phyloP scores from a whole-genome alignment of 306 rosid species.

The Arachis stenosperma region DNA sequence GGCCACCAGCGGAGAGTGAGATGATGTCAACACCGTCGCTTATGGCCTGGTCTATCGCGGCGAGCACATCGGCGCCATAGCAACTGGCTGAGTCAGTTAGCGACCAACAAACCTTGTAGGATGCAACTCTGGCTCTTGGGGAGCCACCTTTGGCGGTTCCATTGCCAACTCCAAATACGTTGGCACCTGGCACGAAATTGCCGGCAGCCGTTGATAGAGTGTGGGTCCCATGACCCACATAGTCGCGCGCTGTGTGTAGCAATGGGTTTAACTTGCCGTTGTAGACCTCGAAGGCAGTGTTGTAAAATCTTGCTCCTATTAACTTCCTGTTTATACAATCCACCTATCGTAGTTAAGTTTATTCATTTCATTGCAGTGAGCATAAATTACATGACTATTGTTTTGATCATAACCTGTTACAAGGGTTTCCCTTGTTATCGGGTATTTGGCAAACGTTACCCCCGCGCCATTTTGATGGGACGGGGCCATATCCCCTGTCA shows the following conservation, averaged over 20 bases:
- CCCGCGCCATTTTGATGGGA: slow-evolving; percentile 69
- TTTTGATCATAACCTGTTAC: slow-evolving; percentile 8
- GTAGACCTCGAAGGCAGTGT: slow-evolving; percentile 23
- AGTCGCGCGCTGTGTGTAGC: slow-evolving; percentile 41
- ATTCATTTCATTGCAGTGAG: too few relatives aligned
- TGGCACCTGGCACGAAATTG: slow-evolving; percentile 39
- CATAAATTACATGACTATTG: too few relatives aligned
- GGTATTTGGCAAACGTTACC: slow-evolving; percentile 39
- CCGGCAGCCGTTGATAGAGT: slow-evolving; percentile 72
- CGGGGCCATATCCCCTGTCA: slow-evolving; percentile 57
- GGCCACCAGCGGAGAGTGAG: slow-evolving; percentile 43
- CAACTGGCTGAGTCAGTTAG: slow-evolving; percentile 16
- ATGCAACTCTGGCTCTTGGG: slow-evolving; percentile 59
- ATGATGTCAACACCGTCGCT: slow-evolving; percentile 61
- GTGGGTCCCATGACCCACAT: slow-evolving; percentile 64
- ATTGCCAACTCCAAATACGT: slow-evolving; percentile 48
- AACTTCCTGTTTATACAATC: slow-evolving; percentile 49
- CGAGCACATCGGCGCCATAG: slow-evolving; percentile 51
- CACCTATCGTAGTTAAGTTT: too few relatives aligned
- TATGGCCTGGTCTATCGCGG: slow-evolving; percentile 59
- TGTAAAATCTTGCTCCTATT: slow-evolving; percentile 61
- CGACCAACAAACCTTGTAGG: slow-evolving; percentile 65
- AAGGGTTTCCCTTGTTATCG: slow-evolving; percentile 1
- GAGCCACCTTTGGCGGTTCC: slow-evolving; percentile 83
- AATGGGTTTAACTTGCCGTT: not conserved